Evolutionary conservation across 208 protist species (phyloP).

Genomic region (Spongospora subterranea): DNA sequence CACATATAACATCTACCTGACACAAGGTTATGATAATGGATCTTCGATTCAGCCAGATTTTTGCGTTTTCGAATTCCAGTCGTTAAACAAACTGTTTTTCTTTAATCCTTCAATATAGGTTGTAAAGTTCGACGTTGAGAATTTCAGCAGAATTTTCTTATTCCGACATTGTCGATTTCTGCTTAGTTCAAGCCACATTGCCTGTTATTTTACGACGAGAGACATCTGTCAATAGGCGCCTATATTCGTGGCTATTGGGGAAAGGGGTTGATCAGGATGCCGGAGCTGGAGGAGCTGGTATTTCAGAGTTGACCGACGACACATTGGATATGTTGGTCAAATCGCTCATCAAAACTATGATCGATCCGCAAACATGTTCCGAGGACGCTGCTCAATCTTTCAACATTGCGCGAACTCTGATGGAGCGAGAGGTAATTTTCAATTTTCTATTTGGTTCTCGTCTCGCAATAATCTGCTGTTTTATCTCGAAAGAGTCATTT

Average conservation of each 20-base stretch:
- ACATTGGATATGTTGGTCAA: slow-evolving; percentile 1
- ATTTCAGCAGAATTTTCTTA: too few species aligned
- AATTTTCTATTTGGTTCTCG: background rate
- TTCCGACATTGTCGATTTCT: background rate
- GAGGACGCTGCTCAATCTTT: slow-evolving; percentile 40
- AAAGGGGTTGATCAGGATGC: background rate
- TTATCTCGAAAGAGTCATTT: too few species aligned
- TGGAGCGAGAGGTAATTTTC: background rate
- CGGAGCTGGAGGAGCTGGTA: background rate
- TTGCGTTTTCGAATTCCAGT: too few species aligned
- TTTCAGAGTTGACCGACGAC: background rate
- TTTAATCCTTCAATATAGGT: too few species aligned
- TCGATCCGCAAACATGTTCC: background rate
- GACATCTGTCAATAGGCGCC: slow-evolving; percentile 15
- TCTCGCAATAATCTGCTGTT: background rate
- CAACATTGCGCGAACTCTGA: slow-evolving; percentile 24
- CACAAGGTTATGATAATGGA: too few species aligned
- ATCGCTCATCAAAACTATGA: slow-evolving; percentile 4
- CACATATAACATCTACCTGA: too few species aligned
- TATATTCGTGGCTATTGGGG: slow-evolving; percentile 36
- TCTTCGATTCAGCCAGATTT: too few species aligned
- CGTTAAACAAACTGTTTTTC: too few species aligned
- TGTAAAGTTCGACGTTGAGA: too few species aligned
- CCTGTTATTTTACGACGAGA: slow-evolving; percentile 48
- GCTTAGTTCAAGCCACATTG: slow-evolving; percentile 5